Conservation (phyloP, 1,284 basidiomycete species). For the Spongiforma sp. region DNA sequence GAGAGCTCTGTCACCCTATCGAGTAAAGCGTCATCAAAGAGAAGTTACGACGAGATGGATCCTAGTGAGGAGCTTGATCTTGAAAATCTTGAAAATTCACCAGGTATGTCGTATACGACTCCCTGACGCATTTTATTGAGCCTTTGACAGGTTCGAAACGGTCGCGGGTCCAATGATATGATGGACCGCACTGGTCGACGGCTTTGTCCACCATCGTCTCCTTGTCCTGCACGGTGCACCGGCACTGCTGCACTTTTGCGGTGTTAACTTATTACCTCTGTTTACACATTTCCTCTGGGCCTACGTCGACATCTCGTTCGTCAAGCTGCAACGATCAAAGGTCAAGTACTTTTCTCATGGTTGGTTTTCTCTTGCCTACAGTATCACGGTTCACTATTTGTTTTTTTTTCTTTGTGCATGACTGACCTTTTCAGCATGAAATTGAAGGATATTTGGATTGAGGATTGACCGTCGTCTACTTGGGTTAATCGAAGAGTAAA, state of each 20-base stretch:
- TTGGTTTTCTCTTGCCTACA: slow-evolving; percentile 4
- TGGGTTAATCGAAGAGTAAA: neutral
- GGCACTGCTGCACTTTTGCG: slow-evolving; percentile 11
- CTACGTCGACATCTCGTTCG: slow-evolving; percentile 7
- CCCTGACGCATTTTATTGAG: slow-evolving; percentile 2
- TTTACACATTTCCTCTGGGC: slow-evolving; percentile 12
- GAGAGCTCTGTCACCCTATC: slow-evolving; percentile 51
- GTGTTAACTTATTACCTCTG: slow-evolving; percentile 37
- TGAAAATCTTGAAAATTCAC: slow-evolving; percentile 43
- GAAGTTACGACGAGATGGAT: slow-evolving; percentile 55
- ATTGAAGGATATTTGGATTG: slow-evolving; percentile 12
- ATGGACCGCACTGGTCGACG: neutral
- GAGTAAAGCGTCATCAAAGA: slow-evolving; percentile 50
- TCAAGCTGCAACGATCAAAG: slow-evolving; percentile 28
- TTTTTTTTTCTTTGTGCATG: slow-evolving; percentile 8
- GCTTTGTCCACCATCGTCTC: neutral
- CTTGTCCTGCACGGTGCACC: slow-evolving; percentile 3
- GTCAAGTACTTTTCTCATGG: slow-evolving; percentile 37
- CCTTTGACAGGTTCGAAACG: slow-evolving; percentile 41
- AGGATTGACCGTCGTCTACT: neutral
- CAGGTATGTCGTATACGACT: slow-evolving; percentile 43
- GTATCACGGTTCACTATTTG: slow-evolving; percentile 5
- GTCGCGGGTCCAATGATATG: slow-evolving; percentile 38
- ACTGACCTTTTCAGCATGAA: slow-evolving; percentile 37
- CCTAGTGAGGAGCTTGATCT: slow-evolving; percentile 40